Base-by-base conservation (phyloP, 2,329 filamentous ascomycete species). In the Penicillium sp. region DNA sequence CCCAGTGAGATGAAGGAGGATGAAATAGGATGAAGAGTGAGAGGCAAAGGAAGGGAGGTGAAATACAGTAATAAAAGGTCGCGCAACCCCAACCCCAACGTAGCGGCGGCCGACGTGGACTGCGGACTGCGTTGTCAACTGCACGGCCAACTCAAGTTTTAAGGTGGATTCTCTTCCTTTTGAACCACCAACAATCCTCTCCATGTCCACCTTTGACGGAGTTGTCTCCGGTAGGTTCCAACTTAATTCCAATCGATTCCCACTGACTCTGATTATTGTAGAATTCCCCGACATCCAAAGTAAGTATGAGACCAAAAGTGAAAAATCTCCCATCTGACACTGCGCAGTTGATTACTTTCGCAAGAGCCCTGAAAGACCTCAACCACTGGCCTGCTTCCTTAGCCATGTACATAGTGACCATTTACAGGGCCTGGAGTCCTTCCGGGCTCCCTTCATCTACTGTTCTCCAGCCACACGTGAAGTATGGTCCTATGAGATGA, bases 351-450 rank as follows among this genome's bases (percentile, higher is more conserved):
- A 96, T 68, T 89, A 84, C 71, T 96, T 96, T 59, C 80, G 87
- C 20, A 71, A 69, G 13, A 74, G 76, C 38, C 69, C 74, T 3
- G 72, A 73, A 5, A 68, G 69, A 13, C 76, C 69, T 13, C 77
- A 85, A 3, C 86, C 89, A 0, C 69, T 93, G 45, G 89, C 87
- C 13, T 93, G 86, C 65, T 95, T 97, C 63, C 75, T 97, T 22
- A 94, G 87, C 67, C 91, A 97, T 77, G 82, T 94, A 2, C 91
- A 96, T 64, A 94, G 86, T 54, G 90, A 96, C 59, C 91, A 96
- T 68, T 77, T 96, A 1, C 77, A 78, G 28, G 90, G 91, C 0
- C 76, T 96, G 1, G 89, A 95, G 57, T 80, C 77, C 10, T 76
- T 90, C 44, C 79, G 82, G 37, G 81, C 86, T 23, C 86, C 88